Evolutionary conservation across 495 filamentous ascomycete species (phyloP).

Genomic region (Aspergillus hancockii): DNA sequence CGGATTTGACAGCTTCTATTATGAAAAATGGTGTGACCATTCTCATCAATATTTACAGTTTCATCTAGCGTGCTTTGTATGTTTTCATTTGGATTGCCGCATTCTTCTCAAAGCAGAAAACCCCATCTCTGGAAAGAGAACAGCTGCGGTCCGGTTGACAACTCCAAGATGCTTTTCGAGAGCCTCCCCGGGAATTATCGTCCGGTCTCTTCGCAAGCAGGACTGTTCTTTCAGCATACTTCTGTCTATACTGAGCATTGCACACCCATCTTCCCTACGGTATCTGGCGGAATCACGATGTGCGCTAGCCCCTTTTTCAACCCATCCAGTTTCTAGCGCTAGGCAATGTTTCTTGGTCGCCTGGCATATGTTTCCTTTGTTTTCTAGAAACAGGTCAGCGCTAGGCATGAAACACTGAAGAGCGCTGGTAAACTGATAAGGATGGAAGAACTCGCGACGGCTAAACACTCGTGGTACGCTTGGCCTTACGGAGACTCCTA

Average conservation of each 20-base stretch:
- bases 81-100: conserved; percentile 30
- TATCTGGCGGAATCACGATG: neutral
- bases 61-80: conserved; percentile 47
- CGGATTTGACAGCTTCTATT: conserved; percentile 46
- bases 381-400: neutral
- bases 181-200: neutral
- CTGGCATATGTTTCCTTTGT: neutral
- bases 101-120: conserved; percentile 16
- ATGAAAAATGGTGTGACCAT: conserved; percentile 40
- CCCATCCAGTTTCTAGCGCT: neutral
- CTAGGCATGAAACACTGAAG: neutral
- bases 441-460: conserved; percentile 9
- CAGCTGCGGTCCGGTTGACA: conserved; percentile 5
- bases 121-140: conserved; percentile 1
- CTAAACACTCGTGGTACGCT: neutral
- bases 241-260: neutral
- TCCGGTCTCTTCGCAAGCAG: neutral
- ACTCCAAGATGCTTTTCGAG: neutral
- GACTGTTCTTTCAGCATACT: neutral
- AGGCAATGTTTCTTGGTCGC: neutral
- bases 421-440: neutral
- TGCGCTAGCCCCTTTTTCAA: neutral
- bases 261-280: neutral
- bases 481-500: conserved; percentile 7
- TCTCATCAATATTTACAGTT: conserved; percentile 46